A percentile compares a stretch with the other conserved stretches of the same genome.
phyloP scores from a whole-genome alignment of 495 filamentous ascomycete species.

The Copromyces sp. region DNA sequence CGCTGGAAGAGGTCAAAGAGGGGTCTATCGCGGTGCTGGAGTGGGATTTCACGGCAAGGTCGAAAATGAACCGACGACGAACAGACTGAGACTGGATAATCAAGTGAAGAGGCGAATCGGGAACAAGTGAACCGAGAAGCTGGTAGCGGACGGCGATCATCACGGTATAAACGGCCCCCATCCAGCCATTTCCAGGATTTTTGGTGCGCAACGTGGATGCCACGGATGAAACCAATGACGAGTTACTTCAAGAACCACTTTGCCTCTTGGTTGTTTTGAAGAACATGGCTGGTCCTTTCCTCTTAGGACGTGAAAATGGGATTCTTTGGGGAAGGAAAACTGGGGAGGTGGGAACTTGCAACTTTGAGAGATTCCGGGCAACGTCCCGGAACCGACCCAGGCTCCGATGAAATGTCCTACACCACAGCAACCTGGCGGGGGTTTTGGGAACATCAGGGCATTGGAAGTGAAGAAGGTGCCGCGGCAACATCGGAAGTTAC shows the following conservation, averaged over 20 bases:
- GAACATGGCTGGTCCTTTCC: neutral
- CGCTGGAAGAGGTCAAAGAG: too few species aligned
- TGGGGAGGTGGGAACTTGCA: neutral
- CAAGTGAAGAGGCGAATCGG: too few species aligned
- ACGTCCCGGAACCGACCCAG: neutral
- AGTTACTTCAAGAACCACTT: neutral
- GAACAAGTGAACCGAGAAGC: too few species aligned
- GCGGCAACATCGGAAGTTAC: neutral
- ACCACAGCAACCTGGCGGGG: neutral
- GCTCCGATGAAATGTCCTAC: neutral
- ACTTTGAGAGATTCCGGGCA: neutral
- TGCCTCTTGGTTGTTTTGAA: neutral
- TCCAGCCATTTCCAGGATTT: too few species aligned
- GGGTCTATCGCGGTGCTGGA: too few species aligned
- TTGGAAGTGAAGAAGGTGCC: neutral
- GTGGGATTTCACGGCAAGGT: too few species aligned
- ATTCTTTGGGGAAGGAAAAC: neutral
- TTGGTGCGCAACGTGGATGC: too few species aligned
- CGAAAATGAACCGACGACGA: too few species aligned
- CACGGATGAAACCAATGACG: too few species aligned
- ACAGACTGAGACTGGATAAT: too few species aligned
- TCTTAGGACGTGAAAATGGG: neutral
- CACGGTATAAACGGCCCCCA: too few species aligned
- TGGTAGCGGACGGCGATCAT: too few species aligned
- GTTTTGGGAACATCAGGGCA: neutral